Evolutionary conservation across 805 yeast species (phyloP).

Genomic region (Cyberlindnera samutprakarnensis): DNA sequence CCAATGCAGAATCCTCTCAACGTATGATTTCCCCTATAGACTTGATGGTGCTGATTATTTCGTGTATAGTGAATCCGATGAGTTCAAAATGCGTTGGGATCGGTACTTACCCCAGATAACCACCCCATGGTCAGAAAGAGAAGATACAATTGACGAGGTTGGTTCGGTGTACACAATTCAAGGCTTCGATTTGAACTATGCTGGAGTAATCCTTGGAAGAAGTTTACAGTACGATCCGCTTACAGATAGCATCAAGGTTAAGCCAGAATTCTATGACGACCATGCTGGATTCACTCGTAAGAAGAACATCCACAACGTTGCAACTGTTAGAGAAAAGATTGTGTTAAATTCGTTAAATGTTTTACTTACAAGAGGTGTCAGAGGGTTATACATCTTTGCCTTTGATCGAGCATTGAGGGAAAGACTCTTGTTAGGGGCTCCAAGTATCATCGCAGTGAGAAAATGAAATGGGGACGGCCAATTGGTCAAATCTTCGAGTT

Average conservation of each 20-base stretch:
- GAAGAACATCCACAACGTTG: conserved; percentile 29
- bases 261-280: conserved; percentile 35
- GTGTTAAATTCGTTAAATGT: conserved; percentile 39
- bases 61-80: conserved; percentile 34
- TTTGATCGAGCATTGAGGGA: conserved; percentile 33
- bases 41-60: conserved; percentile 37
- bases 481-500: not conserved
- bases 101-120: conserved; percentile 33
- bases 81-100: conserved; percentile 38
- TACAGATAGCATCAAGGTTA: conserved; percentile 27
- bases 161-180: conserved; percentile 42
- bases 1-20: conserved; percentile 35
- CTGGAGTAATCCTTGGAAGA: conserved; percentile 38
- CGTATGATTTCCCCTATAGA: conserved; percentile 41
- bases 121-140: conserved; percentile 39
- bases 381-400: conserved; percentile 35
- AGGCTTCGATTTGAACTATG: conserved; percentile 41
- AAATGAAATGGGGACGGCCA: no score
- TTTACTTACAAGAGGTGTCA: conserved; percentile 37
- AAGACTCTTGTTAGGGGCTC: conserved; percentile 20
- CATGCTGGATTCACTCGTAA: conserved; percentile 38
- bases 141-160: conserved; percentile 38
- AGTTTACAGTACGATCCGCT: conserved; percentile 31
- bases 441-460: conserved; percentile 6
- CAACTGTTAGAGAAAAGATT: conserved; percentile 30